Evolutionary conservation across 2,329 filamentous ascomycete species (phyloP), one percentile per base, ranked within the genome.

Genomic region (Elsinoe necatrix): DNA sequence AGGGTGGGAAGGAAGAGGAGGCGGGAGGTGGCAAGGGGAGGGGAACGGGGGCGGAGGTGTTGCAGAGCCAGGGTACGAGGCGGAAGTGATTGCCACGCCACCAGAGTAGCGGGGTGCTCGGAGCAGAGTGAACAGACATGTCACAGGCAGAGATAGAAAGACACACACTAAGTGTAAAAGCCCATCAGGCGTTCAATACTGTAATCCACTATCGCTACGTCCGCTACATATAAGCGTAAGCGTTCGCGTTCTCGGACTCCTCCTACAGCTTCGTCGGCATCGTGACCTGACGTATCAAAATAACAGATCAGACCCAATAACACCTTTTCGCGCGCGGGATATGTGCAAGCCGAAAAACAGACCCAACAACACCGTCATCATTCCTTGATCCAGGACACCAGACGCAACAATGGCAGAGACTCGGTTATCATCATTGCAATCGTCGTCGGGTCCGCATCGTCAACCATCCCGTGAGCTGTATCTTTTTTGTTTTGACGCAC

Each of bases 221-320:
- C 41, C 41, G 41, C 41, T 45, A 45, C 41, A 45, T 45, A 45
- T 4, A 45, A 45, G 41, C 41, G 41, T 45, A 45, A 45, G 41
- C 41, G 41, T 42, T 21, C 14, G 16, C 20, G 39, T 45, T 45
- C 20, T 37, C 14, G 11, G 20, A 45, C 21, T 25, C 20, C 39
- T n/a, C 39, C 16, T 25, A n/a, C 14, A 21, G n/a, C 41, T 20
- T 45, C 41, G 41, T 45, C 41, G 41, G 41, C 21, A 45, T 45
- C 41, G 25, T 45, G 41, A 45, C 41, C 41, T 14, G 41, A 45
- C 41, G 41, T 45, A 14, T 37, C 34, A 37, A 37, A 12, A 11
- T 45, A 45, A 42, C 20, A 42, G 39, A 42, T 42, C 39, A 45
- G 41, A 45, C 41, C 41, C 41, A 45, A 45, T 23, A 45, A 45